phyloP scores from a whole-genome alignment of 2,329 filamentous ascomycete genomes.

The Dactylellina leptospora region DNA sequence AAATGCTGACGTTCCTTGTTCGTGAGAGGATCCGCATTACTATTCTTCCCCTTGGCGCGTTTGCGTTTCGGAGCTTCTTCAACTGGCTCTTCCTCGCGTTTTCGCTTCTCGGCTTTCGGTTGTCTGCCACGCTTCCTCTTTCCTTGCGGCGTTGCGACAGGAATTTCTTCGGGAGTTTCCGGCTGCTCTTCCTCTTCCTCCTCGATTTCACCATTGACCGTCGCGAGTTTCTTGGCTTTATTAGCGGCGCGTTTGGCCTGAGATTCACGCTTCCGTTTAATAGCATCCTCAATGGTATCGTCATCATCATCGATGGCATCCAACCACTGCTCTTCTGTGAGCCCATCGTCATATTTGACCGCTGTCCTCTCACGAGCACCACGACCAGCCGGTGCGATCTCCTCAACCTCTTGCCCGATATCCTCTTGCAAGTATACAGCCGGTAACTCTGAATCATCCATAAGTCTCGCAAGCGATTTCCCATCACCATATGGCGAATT shows the following conservation, averaged over 20 bases:
- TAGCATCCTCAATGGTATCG: constrained; percentile 90
- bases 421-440: constrained; percentile 93
- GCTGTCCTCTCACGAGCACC: constrained; percentile 93
- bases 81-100: constrained; percentile 80
- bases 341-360: constrained; percentile 94
- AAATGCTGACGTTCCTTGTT: constrained; percentile 77
- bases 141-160: constrained; percentile 64
- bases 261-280: constrained; percentile 85
- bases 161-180: constrained; percentile 69
- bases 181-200: constrained; percentile 80
- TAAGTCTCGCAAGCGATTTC: constrained; percentile 77
- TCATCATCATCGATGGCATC: constrained; percentile 98
- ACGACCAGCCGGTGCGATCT: constrained; percentile 73
- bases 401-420: constrained; percentile 79
- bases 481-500: constrained; percentile 76
- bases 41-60: constrained; percentile 65
- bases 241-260: constrained; percentile 82
- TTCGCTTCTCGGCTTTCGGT: constrained; percentile 82
- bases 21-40: constrained; percentile 68
- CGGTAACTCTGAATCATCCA: constrained; percentile 86
- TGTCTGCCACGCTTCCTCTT: constrained; percentile 88
- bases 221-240: constrained; percentile 69
- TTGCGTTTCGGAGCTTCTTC: constrained; percentile 71
- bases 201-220: constrained; percentile 69
- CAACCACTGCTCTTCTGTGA: constrained; percentile 98